Percentiles rank a stretch among this genome's conserved stretches.
phyloP scores from a whole-genome alignment of 1,284 basidiomycete species.

The Cryptococcus neoformans region DNA sequence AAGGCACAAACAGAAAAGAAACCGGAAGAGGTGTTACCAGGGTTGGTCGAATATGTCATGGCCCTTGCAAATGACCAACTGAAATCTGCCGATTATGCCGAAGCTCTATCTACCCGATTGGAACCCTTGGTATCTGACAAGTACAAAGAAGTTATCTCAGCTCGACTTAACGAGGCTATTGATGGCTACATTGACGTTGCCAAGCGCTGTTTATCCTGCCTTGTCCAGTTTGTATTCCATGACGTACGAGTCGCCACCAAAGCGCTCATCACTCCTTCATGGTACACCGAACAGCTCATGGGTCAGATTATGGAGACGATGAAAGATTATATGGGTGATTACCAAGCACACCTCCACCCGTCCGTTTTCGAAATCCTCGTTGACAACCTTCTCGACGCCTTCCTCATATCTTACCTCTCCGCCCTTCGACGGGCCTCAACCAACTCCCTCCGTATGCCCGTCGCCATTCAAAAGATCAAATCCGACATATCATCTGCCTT shows the following conservation, averaged over 20 bases:
- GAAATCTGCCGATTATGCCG: constrained; percentile 91
- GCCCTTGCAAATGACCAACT: constrained; percentile 99
- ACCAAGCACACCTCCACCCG: constrained; percentile 84
- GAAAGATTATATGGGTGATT: constrained; percentile 92
- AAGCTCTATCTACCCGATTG: constrained; percentile 76
- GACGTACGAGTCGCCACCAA: constrained; percentile 88
- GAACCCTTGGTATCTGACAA: constrained; percentile 92
- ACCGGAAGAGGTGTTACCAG: constrained; percentile 81
- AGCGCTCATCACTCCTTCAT: constrained; percentile 72
- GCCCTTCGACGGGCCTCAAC: constrained; percentile 73
- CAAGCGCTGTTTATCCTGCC: constrained; percentile 90
- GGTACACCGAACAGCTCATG: constrained; percentile 61
- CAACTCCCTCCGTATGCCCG: constrained; percentile 77
- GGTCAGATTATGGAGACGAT: constrained; percentile 93
- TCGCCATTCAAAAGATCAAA: constrained; percentile 74
- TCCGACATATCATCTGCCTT: constrained; percentile 76
- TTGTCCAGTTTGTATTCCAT: constrained; percentile 94
- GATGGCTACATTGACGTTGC: constrained; percentile 98
- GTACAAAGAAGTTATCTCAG: constrained; percentile 78
- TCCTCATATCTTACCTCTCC: constrained; percentile 87
- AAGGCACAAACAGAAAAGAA: constrained; percentile 78
- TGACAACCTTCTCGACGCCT: constrained; percentile 89
- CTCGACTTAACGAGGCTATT: constrained; percentile 90
- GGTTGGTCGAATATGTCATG: constrained; percentile 93
- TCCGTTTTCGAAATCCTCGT: constrained; percentile 83